These are phyloP conservation scores for Microdochium bolleyi DNA, from an alignment of 2,329 filamentous ascomycete genomes.

Conservation along the genomic window DNA sequence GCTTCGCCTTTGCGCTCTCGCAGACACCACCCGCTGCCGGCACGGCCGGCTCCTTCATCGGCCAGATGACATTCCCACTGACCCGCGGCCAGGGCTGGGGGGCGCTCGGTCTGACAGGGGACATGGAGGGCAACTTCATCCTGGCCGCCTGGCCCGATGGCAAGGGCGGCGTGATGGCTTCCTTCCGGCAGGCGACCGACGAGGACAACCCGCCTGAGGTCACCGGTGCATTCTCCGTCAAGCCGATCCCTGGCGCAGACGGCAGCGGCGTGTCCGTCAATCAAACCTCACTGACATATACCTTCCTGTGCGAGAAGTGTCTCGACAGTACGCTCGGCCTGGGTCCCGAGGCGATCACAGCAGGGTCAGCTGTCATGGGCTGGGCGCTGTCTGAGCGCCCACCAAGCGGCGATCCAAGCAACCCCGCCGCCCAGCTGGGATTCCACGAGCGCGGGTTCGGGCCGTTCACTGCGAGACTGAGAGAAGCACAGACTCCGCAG, in stretches of 20 bases:
- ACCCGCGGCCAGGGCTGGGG: constrained; percentile 33
- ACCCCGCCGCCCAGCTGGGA: constrained; percentile 12
- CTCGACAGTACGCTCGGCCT: constrained; percentile 19
- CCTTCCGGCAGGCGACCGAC: constrained; percentile 32
- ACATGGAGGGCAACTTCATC: constrained; percentile 35
- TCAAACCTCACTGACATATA: constrained; percentile 32
- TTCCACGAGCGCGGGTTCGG: constrained; percentile 24
- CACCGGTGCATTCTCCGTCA: constrained; percentile 28
- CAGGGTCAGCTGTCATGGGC: constrained; percentile 21
- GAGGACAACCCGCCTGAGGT: constrained; percentile 35
- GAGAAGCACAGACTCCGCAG: constrained; percentile 23
- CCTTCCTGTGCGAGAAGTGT: constrained; percentile 34
- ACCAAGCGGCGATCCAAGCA: constrained; percentile 9
- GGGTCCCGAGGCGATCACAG: constrained; percentile 11
- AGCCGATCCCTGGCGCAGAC: constrained; percentile 24
- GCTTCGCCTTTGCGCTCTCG: constrained; percentile 34
- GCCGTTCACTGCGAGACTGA: constrained; percentile 20
- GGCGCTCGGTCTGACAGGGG: constrained; percentile 32
- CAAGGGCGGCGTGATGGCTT: constrained; percentile 25
- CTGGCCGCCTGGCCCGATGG: constrained; percentile 35
- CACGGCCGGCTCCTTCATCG: constrained; percentile 31
- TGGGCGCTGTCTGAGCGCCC: constrained; percentile 20
- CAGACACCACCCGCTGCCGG: constrained; percentile 13
- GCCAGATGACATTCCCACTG: constrained; percentile 33
- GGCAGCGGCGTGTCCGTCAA: constrained; percentile 28